Evolutionary conservation across 139 green algal species (phyloP).

Genomic region (Chlorella sorokiniana): DNA sequence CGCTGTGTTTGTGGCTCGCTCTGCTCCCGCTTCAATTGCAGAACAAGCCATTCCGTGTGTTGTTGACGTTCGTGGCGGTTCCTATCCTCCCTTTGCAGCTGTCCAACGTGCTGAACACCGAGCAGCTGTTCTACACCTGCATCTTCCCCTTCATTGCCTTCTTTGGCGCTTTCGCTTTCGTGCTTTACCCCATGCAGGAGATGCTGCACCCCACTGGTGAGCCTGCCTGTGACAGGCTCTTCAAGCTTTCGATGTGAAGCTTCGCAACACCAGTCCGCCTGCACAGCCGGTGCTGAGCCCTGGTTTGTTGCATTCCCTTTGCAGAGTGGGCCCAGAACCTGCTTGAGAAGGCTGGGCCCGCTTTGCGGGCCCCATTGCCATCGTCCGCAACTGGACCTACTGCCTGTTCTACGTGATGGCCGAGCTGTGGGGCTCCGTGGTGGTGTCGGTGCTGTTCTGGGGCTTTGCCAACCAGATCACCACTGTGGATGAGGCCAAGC

Average conservation of each 20-base stretch:
- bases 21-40: no score
- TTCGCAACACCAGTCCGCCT: no score
- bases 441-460: slow-evolving; percentile 99
- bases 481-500: slow-evolving; percentile 98
- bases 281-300: no score
- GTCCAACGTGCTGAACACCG: slow-evolving; percentile 86
- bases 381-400: slow-evolving; percentile 99
- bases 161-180: slow-evolving; percentile 94
- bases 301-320: neutral
- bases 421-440: slow-evolving; percentile 98
- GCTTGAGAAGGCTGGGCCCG: slow-evolving; percentile 75
- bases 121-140: slow-evolving; percentile 97
- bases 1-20: no score
- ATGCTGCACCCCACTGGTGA: slow-evolving; percentile 86
- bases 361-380: slow-evolving; percentile 95
- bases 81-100: slow-evolving; percentile 66
- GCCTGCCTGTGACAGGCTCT: neutral
- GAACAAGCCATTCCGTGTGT: no score
- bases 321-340: slow-evolving; percentile 80
- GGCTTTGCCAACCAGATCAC: slow-evolving; percentile 98
- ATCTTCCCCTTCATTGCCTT: slow-evolving; percentile 99
- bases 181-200: slow-evolving; percentile 95
- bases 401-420: slow-evolving; percentile 99
- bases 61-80: neutral
- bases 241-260: neutral